Conservation (phyloP, 2,329 filamentous ascomycete species). For the Cladosporium velox region DNA sequence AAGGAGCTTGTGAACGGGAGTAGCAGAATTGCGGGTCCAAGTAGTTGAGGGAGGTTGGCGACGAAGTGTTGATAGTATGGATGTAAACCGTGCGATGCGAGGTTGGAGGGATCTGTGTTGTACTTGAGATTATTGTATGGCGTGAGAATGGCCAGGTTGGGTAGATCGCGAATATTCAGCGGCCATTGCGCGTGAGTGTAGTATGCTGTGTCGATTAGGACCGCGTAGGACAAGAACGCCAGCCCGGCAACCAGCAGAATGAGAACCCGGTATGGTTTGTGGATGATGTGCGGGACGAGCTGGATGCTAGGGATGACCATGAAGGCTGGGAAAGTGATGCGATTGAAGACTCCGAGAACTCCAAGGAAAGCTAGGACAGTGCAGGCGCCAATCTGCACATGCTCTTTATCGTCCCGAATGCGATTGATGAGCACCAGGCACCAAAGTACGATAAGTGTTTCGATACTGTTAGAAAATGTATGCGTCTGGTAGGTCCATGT, state of each 20-base stretch:
- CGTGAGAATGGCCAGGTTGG: slow-evolving; percentile 55
- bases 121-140: slow-evolving; percentile 57
- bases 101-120: slow-evolving; percentile 51
- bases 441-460: slow-evolving; percentile 92
- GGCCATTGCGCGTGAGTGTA: slow-evolving; percentile 56
- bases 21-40: slow-evolving; percentile 54
- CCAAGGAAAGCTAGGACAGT: slow-evolving; percentile 76
- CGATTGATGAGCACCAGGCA: slow-evolving; percentile 87
- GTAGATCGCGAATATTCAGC: slow-evolving; percentile 66
- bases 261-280: slow-evolving; percentile 58
- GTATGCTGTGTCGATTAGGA: slow-evolving; percentile 50
- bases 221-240: slow-evolving; percentile 68
- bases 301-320: slow-evolving; percentile 79
- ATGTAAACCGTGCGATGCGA: slow-evolving; percentile 56
- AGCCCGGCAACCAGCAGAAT: slow-evolving; percentile 72
- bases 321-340: slow-evolving; percentile 96
- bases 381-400: slow-evolving; percentile 73
- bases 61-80: slow-evolving; percentile 55
- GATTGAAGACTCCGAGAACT: slow-evolving; percentile 89
- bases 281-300: slow-evolving; percentile 80
- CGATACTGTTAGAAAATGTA: slow-evolving; percentile 96
- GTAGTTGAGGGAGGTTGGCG: slow-evolving; percentile 54
- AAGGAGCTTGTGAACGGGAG: slow-evolving; percentile 53
- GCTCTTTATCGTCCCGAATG: slow-evolving; percentile 77
- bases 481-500: slow-evolving; percentile 99